A percentile compares a stretch with the other conserved stretches of the same genome.
phyloP scores from a whole-genome alignment of 108 stramenopile species.

The Heterococcus sp. region DNA sequence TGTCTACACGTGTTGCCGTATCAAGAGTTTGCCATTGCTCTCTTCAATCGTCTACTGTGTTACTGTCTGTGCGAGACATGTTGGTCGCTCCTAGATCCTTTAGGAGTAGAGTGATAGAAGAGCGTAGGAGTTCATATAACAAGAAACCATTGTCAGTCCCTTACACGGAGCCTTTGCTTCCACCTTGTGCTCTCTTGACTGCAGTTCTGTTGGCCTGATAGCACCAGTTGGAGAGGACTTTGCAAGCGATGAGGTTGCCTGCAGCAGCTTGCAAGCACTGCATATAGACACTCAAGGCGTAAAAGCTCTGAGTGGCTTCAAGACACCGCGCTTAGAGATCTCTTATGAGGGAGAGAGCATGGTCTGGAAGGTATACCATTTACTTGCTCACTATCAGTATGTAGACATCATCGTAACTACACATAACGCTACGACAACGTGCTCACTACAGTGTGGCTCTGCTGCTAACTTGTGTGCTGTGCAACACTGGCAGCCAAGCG shows the following conservation, averaged over 20 bases:
- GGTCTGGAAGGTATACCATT: not conserved
- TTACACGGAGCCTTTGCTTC: too few species aligned
- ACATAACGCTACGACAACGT: not conserved
- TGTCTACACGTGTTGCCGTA: too few species aligned
- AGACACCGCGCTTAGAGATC: not conserved
- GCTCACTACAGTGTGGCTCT: not conserved
- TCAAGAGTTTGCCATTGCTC: too few species aligned
- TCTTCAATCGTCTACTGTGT: not conserved
- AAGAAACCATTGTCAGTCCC: not conserved
- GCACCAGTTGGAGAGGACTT: conserved; percentile 14
- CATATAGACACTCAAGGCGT: not conserved
- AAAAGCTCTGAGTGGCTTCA: not conserved
- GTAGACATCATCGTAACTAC: not conserved
- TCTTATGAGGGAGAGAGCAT: not conserved
- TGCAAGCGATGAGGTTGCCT: not conserved
- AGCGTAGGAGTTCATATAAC: not conserved
- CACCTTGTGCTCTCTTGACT: not conserved
- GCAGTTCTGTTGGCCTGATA: not conserved
- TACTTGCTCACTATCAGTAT: not conserved
- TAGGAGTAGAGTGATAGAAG: not conserved
- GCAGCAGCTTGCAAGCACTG: not conserved
- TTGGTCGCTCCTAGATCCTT: not conserved
- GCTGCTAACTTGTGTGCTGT: not conserved
- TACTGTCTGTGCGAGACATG: not conserved
- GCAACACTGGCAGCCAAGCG: not conserved